phyloP scores from a whole-genome alignment of 208 protist species.

The Histomonas meleagridis region DNA sequence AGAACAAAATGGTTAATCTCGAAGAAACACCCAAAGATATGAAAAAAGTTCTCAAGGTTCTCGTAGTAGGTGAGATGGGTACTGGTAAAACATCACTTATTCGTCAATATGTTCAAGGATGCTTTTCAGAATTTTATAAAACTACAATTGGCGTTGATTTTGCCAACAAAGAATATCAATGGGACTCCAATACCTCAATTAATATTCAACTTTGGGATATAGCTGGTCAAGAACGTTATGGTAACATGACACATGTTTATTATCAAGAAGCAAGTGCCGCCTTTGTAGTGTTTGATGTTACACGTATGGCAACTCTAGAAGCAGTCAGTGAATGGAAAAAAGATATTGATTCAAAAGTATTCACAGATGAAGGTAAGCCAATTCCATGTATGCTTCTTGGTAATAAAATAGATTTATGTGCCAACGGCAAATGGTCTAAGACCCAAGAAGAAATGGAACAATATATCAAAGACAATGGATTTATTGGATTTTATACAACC shows the following conservation, averaged over 20 bases:
- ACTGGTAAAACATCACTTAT: slow-evolving; percentile 33
- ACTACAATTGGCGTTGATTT: slow-evolving; percentile 35
- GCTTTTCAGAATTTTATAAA: slow-evolving; percentile 20
- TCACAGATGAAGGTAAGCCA: neutral
- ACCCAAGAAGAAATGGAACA: neutral
- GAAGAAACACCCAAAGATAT: too few relatives aligned
- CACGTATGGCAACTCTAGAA: slow-evolving; percentile 7
- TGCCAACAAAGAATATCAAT: neutral
- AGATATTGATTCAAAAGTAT: slow-evolving; percentile 41
- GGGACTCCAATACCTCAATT: neutral
- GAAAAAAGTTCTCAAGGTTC: slow-evolving; percentile 4
- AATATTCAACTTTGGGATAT: slow-evolving; percentile 29
- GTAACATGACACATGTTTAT: slow-evolving; percentile 17
- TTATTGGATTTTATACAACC: slow-evolving; percentile 3
- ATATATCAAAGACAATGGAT: neutral
- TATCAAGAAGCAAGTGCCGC: slow-evolving; percentile 34
- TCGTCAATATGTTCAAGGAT: neutral
- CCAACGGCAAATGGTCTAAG: neutral
- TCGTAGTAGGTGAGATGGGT: slow-evolving; percentile 28
- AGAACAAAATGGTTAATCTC: too few relatives aligned
- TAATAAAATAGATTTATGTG: slow-evolving; percentile 37
- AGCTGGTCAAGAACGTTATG: slow-evolving; percentile 23
- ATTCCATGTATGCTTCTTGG: slow-evolving; percentile 37
- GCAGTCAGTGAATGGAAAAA: slow-evolving; percentile 33
- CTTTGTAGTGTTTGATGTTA: slow-evolving; percentile 39